Percentiles rank a stretch among this genome's conserved stretches.
phyloP scores from a whole-genome alignment of 129 eudicot genomes.

The Escallonia herrerae region DNA sequence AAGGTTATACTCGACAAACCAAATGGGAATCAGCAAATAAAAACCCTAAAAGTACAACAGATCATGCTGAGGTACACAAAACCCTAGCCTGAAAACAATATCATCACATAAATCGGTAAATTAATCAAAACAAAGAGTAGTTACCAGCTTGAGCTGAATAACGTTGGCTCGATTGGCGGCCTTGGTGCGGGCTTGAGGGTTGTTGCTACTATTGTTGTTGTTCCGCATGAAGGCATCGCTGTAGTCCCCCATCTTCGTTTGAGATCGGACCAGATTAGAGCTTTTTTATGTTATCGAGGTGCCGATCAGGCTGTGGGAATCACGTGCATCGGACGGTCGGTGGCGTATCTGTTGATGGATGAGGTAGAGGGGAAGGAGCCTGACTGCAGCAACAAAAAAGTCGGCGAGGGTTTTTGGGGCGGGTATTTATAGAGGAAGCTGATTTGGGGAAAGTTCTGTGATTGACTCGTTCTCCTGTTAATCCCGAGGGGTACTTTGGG shows the following conservation, averaged over 20 bases:
- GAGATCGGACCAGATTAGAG: neutral
- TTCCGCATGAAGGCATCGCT: conserved; percentile 80
- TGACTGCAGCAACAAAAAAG: no score
- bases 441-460: no score
- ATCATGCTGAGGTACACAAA: conserved; percentile 8
- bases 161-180: conserved; percentile 90
- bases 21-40: neutral
- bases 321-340: no score
- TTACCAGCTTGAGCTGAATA: conserved; percentile 88
- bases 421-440: no score
- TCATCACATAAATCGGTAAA: neutral
- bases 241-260: conserved; percentile 64
- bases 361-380: no score
- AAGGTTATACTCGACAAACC: neutral
- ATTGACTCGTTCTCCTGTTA: no score
- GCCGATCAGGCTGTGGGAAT: no score
- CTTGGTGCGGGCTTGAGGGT: conserved; percentile 88
- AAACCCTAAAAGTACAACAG: neutral
- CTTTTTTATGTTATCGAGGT: no score
- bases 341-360: no score
- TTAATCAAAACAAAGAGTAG: neutral
- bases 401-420: no score
- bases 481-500: no score
- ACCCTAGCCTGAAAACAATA: neutral
- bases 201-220: conserved; percentile 32